Base-by-base conservation (phyloP, 148 eudicot species). In the Fagopyrum tataricum region DNA sequence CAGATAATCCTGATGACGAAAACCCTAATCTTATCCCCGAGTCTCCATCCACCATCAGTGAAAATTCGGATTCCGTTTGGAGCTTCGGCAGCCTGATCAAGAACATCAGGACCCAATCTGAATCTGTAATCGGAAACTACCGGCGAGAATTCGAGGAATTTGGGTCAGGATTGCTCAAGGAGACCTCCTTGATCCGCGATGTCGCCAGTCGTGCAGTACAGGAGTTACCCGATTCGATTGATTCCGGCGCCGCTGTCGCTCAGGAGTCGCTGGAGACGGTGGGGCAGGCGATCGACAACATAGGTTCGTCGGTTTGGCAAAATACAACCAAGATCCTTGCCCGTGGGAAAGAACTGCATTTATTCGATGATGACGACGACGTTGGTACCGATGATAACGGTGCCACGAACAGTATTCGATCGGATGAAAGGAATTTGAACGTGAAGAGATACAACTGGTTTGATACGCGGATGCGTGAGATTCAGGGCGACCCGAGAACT, bases 221-320 rank as follows among this genome's bases (percentile, higher is more conserved):
- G 83, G 91, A 87, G n/a, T 81, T 88, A 6, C 93, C 93, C n/a
- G 64, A 78, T 23, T 82, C 86, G 39, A 81, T 87, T 74, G 87
- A 86, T 44, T 81, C 76, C 26, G 79, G 83, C n/a, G 81, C 85
- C 7, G 76, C 83, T 26, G 80, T 67, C 20, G 82, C 85, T 14
- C 83, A 83, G 41, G 87, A 81, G 62, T 77, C 77, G 39, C 70
- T 83, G n/a, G 83, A 71, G 72, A 24, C 78, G 8, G 79, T 80
- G 23, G 78, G 80, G 4, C 72, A 81, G 58, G 84, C 75, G 17
- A 70, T 81, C 51, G 85, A 85, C 47, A 62, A 37, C 14, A 13
- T 75, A 17, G 77, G 72, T 4, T 66, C 72, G 39, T 83, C 81
- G 3, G 88, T 86, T 11, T 44, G 77, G 77, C 84, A 88, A 80